Evolutionary conservation across 129 eudicot species (phyloP).

Genomic region (Pittosporum tobira): DNA sequence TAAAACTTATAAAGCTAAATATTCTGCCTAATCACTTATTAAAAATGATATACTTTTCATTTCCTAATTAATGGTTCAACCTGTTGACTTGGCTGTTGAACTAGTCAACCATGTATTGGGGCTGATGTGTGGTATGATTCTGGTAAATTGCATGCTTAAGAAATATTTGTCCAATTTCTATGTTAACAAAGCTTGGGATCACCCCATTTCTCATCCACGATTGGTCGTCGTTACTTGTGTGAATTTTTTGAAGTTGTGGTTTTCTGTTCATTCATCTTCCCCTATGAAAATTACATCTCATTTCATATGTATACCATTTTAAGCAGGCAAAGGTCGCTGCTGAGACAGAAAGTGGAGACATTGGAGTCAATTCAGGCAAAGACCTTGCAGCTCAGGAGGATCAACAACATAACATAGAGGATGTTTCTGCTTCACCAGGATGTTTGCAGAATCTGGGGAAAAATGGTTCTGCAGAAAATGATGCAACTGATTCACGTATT

Average conservation of each 20-base stretch:
- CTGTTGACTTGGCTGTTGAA: too few species aligned
- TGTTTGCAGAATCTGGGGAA: constrained; percentile 21
- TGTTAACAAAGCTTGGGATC: neutral
- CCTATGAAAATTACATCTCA: neutral
- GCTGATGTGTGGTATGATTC: too few species aligned
- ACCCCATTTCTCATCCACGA: neutral
- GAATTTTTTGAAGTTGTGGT: neutral
- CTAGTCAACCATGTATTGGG: too few species aligned
- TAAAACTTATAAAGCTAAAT: too few species aligned
- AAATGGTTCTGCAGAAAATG: constrained; percentile 16
- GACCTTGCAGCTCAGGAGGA: constrained; percentile 18
- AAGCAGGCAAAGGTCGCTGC: constrained; percentile 36
- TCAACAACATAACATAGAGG: constrained; percentile 23
- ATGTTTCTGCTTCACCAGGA: constrained; percentile 24
- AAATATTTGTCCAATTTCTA: neutral
- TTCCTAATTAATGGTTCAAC: too few species aligned
- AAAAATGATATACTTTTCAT: too few species aligned
- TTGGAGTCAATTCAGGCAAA: constrained; percentile 4
- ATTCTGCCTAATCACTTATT: too few species aligned
- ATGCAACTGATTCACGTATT: constrained; percentile 15
- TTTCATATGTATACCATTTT: neutral
- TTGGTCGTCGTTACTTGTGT: neutral
- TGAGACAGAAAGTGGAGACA: constrained; percentile 24
- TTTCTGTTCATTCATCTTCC: neutral
- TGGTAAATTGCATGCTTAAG: neutral